These are phyloP conservation scores for Papilionanthe hybrid DNA, from an alignment of 116 monocot species.

Conservation along the genomic window DNA sequence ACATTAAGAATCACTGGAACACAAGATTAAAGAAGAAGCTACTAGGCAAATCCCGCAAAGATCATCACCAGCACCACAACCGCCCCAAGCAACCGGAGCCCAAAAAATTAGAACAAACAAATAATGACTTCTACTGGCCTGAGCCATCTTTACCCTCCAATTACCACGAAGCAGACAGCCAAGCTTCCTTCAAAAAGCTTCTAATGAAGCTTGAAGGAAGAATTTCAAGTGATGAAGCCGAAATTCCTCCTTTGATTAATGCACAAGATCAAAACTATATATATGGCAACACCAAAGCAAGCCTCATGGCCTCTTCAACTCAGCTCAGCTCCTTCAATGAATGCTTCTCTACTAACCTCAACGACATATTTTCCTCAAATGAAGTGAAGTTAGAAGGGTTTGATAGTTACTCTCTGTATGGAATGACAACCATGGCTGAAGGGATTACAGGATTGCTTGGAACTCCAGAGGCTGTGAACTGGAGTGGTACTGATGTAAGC, in stretches of 20 bases:
- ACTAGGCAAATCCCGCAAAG: slow-evolving; percentile 36
- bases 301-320: neutral
- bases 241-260: neutral
- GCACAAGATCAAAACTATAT: neutral
- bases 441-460: slow-evolving; percentile 5
- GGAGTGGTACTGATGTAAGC: slow-evolving; percentile 7
- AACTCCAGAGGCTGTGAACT: slow-evolving; percentile 1
- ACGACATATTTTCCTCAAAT: slow-evolving; percentile 28
- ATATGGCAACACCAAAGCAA: neutral
- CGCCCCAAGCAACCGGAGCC: slow-evolving; percentile 8
- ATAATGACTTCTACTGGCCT: neutral
- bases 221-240: too few species aligned
- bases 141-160: neutral
- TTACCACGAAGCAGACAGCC: neutral
- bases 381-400: neutral
- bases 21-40: slow-evolving; percentile 60
- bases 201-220: neutral
- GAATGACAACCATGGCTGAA: neutral
- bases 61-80: slow-evolving; percentile 1
- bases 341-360: slow-evolving; percentile 17
- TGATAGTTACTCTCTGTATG: slow-evolving; percentile 13
- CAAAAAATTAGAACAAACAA: neutral
- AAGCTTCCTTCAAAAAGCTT: neutral
- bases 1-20: slow-evolving; percentile 65
- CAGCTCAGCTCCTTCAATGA: neutral